phyloP scores from a whole-genome alignment of 805 yeast genomes.

The Kodamaea sagamina region DNA sequence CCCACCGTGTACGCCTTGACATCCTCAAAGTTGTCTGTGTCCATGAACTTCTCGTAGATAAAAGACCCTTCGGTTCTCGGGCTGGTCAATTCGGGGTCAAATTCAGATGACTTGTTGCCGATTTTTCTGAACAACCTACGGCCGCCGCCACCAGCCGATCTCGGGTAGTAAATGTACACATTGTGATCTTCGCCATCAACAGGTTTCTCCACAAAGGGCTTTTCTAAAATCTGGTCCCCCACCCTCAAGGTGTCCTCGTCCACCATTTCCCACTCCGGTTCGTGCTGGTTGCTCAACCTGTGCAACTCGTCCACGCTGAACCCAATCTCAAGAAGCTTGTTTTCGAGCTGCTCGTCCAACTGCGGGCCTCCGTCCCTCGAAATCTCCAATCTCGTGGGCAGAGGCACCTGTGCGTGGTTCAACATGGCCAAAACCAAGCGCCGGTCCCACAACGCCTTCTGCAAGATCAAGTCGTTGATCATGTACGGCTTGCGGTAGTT shows the following conservation, averaged over 20 bases:
- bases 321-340: conserved; percentile 48
- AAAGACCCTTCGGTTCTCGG: conserved; percentile 92
- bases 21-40: conserved; percentile 96
- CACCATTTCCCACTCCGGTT: conserved; percentile 84
- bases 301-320: conserved; percentile 48
- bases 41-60: conserved; percentile 93
- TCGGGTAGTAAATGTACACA: conserved; percentile 87
- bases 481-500: conserved; percentile 86
- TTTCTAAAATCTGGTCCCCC: conserved; percentile 67
- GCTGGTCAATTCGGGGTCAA: conserved; percentile 70
- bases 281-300: conserved; percentile 64
- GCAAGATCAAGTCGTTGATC: conserved; percentile 87
- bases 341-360: conserved; percentile 56
- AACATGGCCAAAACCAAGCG: conserved; percentile 78
- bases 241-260: conserved; percentile 77
- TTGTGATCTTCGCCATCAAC: conserved; percentile 99
- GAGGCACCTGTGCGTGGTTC: conserved; percentile 81
- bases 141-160: conserved; percentile 95
- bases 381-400: conserved; percentile 85
- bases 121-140: conserved; percentile 90
- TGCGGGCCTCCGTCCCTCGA: conserved; percentile 97
- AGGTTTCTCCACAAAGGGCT: conserved; percentile 98
- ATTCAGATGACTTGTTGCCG: conserved; percentile 95
- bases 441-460: conserved; percentile 97
- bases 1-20: conserved; percentile 99